phyloP scores from a whole-genome alignment of 1,139 yeast genomes.

The Petasospora rhodanensis region DNA sequence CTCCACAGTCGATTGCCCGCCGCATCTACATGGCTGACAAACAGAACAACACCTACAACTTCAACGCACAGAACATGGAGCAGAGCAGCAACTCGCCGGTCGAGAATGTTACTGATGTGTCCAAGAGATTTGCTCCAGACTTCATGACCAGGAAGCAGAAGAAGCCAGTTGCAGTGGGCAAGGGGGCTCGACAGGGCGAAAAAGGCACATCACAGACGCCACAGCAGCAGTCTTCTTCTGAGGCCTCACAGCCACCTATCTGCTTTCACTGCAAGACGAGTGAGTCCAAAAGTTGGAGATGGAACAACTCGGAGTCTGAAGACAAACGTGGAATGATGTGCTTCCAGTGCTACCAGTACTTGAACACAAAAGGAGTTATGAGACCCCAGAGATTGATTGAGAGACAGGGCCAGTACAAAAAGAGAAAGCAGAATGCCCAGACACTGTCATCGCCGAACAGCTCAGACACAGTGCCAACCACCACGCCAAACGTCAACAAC shows the following conservation, averaged over 20 bases:
- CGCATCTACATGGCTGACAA: conserved; percentile 38
- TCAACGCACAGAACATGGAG: no score
- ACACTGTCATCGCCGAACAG: conserved; percentile 18
- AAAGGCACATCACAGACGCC: no score
- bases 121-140: conserved; percentile 25
- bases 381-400: conserved; percentile 21
- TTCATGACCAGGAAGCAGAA: conserved; percentile 17
- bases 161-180: no score
- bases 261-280: conserved; percentile 24
- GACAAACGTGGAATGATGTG: conserved; percentile 23
- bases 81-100: conserved; percentile 8
- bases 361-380: conserved; percentile 21
- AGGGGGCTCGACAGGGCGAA: no score
- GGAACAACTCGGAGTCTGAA: conserved; percentile 23
- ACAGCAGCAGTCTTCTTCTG: no score
- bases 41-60: conserved; percentile 9
- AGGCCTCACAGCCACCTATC: conserved; percentile 14
- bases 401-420: conserved; percentile 9
- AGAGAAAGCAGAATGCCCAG: conserved; percentile 9
- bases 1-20: conserved; percentile 35
- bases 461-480: conserved; percentile 17
- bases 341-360: conserved; percentile 20
- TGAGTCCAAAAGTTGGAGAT: conserved; percentile 25
- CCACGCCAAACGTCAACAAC: conserved; percentile 7
- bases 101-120: conserved; percentile 14